phyloP scores from a whole-genome alignment of 306 rosid genomes.

The Myrica gale region DNA sequence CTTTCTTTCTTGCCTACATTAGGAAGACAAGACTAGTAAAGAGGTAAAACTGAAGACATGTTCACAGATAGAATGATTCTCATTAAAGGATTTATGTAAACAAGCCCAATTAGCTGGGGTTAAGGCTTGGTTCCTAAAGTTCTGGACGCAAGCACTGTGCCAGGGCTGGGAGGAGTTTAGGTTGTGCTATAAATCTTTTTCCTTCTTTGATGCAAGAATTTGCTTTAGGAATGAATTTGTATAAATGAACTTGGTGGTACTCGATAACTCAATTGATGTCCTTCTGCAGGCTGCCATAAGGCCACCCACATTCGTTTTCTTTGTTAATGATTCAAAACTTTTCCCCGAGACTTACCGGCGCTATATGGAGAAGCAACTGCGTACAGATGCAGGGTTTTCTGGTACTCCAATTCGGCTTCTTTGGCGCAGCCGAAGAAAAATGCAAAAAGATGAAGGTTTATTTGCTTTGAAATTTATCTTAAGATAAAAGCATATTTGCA shows the following conservation, averaged over 20 bases:
- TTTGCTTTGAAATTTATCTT: too few relatives aligned
- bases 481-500: constrained; percentile 16
- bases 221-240: not conserved
- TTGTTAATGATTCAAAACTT: constrained; percentile 90
- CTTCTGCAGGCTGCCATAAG: constrained; percentile 88
- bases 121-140: not conserved
- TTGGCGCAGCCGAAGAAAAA: constrained; percentile 82
- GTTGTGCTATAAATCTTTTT: not conserved
- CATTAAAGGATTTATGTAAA: too few relatives aligned
- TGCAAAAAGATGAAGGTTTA: constrained; percentile 65
- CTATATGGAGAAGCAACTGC: constrained; percentile 90
- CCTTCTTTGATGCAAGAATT: not conserved
- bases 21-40: too few relatives aligned
- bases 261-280: constrained; percentile 5
- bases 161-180: not conserved
- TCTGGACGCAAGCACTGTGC: not conserved
- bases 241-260: not conserved
- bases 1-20: too few relatives aligned
- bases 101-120: not conserved
- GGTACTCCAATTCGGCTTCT: constrained; percentile 89
- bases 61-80: too few relatives aligned
- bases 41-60: not conserved
- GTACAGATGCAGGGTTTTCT: constrained; percentile 77
- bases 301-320: constrained; percentile 94
- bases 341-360: constrained; percentile 84